Base-by-base conservation (phyloP, 1,284 basidiomycete species). In the Ustilago tritici region DNA sequence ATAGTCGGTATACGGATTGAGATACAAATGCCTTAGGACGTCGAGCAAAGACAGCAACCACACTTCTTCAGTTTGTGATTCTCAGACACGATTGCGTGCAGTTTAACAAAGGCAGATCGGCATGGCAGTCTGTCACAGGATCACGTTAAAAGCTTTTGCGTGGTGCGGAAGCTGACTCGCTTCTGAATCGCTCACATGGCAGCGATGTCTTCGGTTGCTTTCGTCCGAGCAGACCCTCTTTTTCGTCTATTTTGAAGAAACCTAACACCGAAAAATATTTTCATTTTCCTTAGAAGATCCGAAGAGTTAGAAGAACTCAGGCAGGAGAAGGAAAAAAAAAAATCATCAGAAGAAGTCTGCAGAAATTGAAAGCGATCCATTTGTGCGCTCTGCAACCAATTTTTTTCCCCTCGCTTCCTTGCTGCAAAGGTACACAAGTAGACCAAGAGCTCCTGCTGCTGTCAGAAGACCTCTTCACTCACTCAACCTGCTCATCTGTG, bases 201-300 rank as follows among this genome's bases (percentile, higher is more conserved):
- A 46, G 32, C 49, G 11, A 10, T 17, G 50, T 54, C 34, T 54
- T 68, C 60, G 65, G 66, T 36, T 57, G 56, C 61, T 59, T 63
- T 69, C 67, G 61, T 43, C 67, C 67, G 61, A 69, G 66, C 66
- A 57, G 49, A 35, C 31, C 47, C 47, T 31, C 49, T 36, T 34
- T 54, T 15, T 46, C 55, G 36, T 52, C 34, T 62, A 50, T 31
- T 32, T 50, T 1, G 1, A 17, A 9, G 28, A 4, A 50, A 14
- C 49, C 49, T 50, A 50, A 50, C 49, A 50, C 15, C 9, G 8
- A 38, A 56, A 38, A 14, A 41, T 0, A 56, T 32, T 40, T 12
- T 10, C 1, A 17, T 36, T 54, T 54, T 7, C 14, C 41, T 46
- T 54, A n/a, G 58, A 56, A 49, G 15, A 40, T n/a, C 31, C 40